Conservation (phyloP, 2,329 filamentous ascomycete species). For the Thyridium curvatum region DNA sequence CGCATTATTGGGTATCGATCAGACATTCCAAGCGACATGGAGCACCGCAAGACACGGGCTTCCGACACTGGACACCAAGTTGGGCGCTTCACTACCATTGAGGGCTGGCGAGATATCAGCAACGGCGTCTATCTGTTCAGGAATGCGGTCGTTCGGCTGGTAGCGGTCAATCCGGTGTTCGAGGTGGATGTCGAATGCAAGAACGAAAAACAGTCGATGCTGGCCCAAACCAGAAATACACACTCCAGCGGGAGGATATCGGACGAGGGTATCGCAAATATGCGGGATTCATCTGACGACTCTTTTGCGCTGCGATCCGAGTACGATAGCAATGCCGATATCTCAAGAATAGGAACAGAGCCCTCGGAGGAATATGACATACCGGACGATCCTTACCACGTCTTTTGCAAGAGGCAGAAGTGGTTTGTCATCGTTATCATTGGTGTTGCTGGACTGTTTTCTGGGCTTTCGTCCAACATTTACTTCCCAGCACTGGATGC, state of each 20-base stretch:
- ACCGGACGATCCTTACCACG: conserved; percentile 17
- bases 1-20: too few species aligned
- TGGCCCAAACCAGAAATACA: neutral
- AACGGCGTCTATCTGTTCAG: neutral
- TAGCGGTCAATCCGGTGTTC: neutral
- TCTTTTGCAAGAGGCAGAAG: conserved; percentile 31
- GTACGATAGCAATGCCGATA: neutral
- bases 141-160: neutral
- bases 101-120: conserved; percentile 1
- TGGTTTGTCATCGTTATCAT: conserved; percentile 40
- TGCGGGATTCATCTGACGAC: conserved; percentile 1
- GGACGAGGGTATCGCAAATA: neutral
- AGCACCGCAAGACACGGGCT: too few species aligned
- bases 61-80: too few species aligned
- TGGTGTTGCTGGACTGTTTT: conserved; percentile 44
- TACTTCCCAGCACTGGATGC: conserved; percentile 38
- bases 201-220: neutral
- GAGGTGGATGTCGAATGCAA: neutral
- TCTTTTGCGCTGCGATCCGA: neutral
- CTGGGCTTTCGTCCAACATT: conserved; percentile 44
- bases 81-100: conserved; percentile 1
- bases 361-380: neutral
- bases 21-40: too few species aligned
- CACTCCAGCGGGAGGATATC: neutral
- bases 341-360: neutral